Conservation (phyloP, 495 filamentous ascomycete species). For the Bathelium albidoporum region DNA sequence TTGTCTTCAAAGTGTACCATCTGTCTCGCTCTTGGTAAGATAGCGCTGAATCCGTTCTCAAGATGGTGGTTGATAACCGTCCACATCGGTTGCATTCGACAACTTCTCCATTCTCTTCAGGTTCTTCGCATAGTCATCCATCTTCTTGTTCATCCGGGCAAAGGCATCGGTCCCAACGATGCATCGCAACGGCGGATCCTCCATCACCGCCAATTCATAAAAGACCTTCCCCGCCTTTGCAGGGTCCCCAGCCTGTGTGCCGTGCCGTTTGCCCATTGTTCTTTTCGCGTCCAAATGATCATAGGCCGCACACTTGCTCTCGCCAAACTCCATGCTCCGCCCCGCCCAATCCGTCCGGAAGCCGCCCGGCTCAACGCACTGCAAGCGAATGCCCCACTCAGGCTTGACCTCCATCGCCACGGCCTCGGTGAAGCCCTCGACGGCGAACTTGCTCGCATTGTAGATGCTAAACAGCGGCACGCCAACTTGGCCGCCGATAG, state of each 20-base stretch:
- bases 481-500: constrained; percentile 33
- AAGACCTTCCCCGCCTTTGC: constrained; percentile 36
- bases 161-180: constrained; percentile 39
- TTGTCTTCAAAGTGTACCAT: background rate
- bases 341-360: constrained; percentile 32
- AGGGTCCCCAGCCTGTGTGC: constrained; percentile 37
- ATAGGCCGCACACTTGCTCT: constrained; percentile 34
- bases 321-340: constrained; percentile 27
- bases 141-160: constrained; percentile 31
- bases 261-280: constrained; percentile 28
- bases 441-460: constrained; percentile 34
- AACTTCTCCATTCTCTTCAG: constrained; percentile 38
- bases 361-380: constrained; percentile 30
- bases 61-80: constrained; percentile 26
- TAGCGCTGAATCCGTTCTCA: background rate
- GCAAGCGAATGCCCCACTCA: constrained; percentile 31
- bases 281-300: constrained; percentile 36
- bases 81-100: constrained; percentile 37
- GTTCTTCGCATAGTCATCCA: constrained; percentile 32
- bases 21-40: background rate
- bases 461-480: constrained; percentile 32
- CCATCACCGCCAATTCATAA: constrained; percentile 39
- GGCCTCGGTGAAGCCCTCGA: constrained; percentile 32
- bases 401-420: constrained; percentile 29
- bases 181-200: constrained; percentile 36